Evolutionary conservation across 73 alveolate species (phyloP).

Genomic region (Paramecium bursaria): DNA sequence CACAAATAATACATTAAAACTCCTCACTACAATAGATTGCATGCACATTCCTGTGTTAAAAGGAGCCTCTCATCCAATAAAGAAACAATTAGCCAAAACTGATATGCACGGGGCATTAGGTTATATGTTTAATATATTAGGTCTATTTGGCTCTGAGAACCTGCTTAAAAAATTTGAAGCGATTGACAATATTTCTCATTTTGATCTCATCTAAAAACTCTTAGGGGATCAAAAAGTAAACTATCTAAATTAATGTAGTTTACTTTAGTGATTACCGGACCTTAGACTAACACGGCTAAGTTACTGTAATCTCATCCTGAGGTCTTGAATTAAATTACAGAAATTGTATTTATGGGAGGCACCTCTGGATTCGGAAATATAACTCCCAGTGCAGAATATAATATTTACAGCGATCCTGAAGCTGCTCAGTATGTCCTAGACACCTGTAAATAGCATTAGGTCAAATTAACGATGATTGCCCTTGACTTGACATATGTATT

Average conservation of each 20-base stretch:
- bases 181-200: background rate
- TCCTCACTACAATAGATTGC: background rate
- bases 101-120: background rate
- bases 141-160: constrained; percentile 9
- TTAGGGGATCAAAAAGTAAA: constrained; percentile 27
- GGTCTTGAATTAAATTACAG: constrained; percentile 1
- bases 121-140: background rate
- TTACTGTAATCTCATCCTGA: constrained; percentile 56
- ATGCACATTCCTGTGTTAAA: constrained; percentile 23
- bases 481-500: constrained; percentile 40
- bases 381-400: constrained; percentile 64
- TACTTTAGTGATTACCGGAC: constrained; percentile 40
- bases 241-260: background rate
- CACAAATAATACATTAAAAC: constrained; percentile 15
- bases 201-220: background rate
- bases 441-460: background rate
- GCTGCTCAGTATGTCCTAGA: constrained; percentile 10
- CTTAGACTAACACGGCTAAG: constrained; percentile 40
- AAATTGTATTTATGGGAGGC: constrained; percentile 65
- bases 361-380: constrained; percentile 56
- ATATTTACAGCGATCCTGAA: constrained; percentile 51
- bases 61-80: constrained; percentile 27
- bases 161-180: background rate
- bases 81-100: background rate
- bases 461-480: constrained; percentile 1